Evolutionary conservation across 2,329 filamentous ascomycete genomes (phyloP), one percentile per base, ranked within the genome.

Genomic region (Fusarium sp.): DNA sequence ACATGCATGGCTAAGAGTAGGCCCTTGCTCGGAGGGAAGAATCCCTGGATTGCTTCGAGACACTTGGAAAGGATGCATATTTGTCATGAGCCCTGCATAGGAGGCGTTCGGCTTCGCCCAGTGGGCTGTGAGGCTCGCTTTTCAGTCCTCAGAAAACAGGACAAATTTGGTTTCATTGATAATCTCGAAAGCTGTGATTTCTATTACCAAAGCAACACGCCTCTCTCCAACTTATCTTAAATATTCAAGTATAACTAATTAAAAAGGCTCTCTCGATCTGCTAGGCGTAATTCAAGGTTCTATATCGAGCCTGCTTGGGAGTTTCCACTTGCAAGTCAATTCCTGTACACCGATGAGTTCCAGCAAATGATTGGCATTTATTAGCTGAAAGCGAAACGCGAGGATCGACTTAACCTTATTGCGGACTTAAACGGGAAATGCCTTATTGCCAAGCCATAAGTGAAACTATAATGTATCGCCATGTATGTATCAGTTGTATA

Each of bases 401-500:
- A 21, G 38, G 17, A 28, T 43, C 11, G 17, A 57, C 38, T 33
- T 28, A 39, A 34, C 34, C 21, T 43, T 40, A 38, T 45, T 65
- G 34, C 47, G 44, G 47, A 40, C 26, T 38, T 46, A 24, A 49
- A 39, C 28, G 31, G 43, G 47, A 47, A 66, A 50, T 61, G 34
- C 46, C 21, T 24, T 14, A 36, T 15, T 31, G 15, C 45, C 21
- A 51, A 65, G 53, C 28, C 28, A 17, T 10, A 28, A 33, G 26
- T 38, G 34, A 60, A 19, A 65, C 33, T 44, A 43, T 45, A 22
- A 58, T 45, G 44, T 22, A 19, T 22, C 11, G 43, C 15, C 28
- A 60, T 44, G 61, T 49, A 53, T 54, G 46, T 60, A 34, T 65
- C 46, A 39, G 46, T 40, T 34, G 31, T 53, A 10, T 31, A 47